Evolutionary conservation across 352 stramenopile genomes (phyloP), one percentile per base, ranked within the genome.

Genomic region (Phytophthora lateralis): DNA sequence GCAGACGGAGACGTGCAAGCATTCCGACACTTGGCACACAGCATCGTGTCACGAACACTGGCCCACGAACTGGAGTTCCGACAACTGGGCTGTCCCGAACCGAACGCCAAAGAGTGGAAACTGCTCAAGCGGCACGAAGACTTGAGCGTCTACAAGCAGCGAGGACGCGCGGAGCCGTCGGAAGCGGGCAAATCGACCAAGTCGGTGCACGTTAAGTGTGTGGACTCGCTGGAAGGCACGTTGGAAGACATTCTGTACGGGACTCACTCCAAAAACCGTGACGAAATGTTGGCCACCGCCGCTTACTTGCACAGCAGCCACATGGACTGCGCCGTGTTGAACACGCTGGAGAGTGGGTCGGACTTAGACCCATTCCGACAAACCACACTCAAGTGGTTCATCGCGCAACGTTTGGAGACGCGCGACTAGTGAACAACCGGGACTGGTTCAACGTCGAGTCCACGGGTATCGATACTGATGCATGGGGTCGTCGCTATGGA

Each of bases 391-490:
- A 85, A 85, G 34, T 89, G 81, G 81, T 72, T 58, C 34, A 75
- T 88, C 29, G 47, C 50, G 26, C 75, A 59, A 75, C 38, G 27
- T 75, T 54, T 42, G 75, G 57, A 32, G 85, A 62, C 59, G 77
- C 56, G 37, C 66, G 48, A 41, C 38, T 89, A 6, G 61, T 86
- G n/a, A 79, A 79, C 43, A 75, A 83, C 48, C 78, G 81, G 14
- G 81, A 90, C 66, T 76, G 78, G 41, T 81, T 86, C 43, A 86
- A 78, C 47, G 56, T 90, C 44, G 76, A 90, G 55, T 78, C 76
- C 5, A 84, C 68, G 2, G 81, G 81, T 0, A 73, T 84, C 37
- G 59, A 60, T 1, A 59, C 55, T 0, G 66, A 83, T 12, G 51
- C 47, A 0, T 78, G 60, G 4, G 75, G 75, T 39, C 71, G 76